phyloP scores from a whole-genome alignment of 2,329 filamentous ascomycete genomes.

The Alternaria dauci region DNA sequence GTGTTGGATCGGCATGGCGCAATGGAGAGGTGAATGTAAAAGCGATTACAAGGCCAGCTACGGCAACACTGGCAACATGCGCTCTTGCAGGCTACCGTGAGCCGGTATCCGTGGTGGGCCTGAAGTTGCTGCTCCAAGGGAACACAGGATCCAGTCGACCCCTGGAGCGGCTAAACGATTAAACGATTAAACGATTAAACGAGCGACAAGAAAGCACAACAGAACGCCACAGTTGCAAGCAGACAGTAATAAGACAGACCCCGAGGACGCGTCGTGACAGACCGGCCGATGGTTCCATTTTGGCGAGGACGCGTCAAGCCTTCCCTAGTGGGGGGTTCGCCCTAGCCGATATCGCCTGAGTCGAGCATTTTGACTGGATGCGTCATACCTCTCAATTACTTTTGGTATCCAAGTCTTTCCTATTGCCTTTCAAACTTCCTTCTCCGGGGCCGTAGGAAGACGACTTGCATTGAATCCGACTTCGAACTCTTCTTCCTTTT shows the following conservation, averaged over 20 bases:
- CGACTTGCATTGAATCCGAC: too few species aligned
- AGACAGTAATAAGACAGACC: neutral
- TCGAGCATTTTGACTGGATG: slow-evolving; percentile 29
- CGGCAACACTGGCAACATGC: slow-evolving; percentile 19
- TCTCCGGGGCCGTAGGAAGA: neutral
- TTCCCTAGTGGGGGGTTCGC: slow-evolving; percentile 30
- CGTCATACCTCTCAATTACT: slow-evolving; percentile 27
- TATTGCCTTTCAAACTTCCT: neutral
- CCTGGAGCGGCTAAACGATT: neutral
- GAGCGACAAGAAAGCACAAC: slow-evolving; percentile 15
- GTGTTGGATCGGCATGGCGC: slow-evolving; percentile 46
- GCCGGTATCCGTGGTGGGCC: slow-evolving; percentile 23
- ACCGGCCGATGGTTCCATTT: neutral
- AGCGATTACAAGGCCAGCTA: slow-evolving; percentile 13
- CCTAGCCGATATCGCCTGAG: slow-evolving; percentile 43
- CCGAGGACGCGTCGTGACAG: slow-evolving; percentile 27
- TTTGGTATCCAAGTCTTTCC: slow-evolving; percentile 3
- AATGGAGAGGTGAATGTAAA: neutral
- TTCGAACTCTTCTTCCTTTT: neutral
- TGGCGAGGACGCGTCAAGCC: slow-evolving; percentile 12
- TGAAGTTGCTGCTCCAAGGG: neutral
- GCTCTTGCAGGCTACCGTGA: slow-evolving; percentile 7
- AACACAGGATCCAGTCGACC: neutral
- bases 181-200: slow-evolving; percentile 13
- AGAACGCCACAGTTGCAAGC: neutral